These are phyloP conservation scores for Leccinum subgranulosum DNA, from an alignment of 768 basidiomycete species.

Conservation along the genomic window DNA sequence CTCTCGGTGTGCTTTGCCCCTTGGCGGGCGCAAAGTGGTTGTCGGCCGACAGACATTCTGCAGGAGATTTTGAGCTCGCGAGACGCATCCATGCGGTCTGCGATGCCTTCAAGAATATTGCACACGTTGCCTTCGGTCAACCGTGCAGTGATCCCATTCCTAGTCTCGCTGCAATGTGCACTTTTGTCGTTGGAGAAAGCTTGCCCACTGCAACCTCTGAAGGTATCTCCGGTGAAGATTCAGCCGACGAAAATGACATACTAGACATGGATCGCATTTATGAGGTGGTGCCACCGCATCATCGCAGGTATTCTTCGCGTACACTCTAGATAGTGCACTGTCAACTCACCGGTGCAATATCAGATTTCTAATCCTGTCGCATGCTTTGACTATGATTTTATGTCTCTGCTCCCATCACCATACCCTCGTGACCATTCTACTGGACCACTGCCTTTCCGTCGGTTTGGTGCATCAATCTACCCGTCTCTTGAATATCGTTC, in stretches of 20 bases:
- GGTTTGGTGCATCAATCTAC: conserved; percentile 42
- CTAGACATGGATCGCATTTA: conserved; percentile 41
- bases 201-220: conserved; percentile 31
- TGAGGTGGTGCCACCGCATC: conserved; percentile 48
- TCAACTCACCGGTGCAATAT: conserved; percentile 1
- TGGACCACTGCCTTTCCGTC: conserved; percentile 49
- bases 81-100: conserved; percentile 50
- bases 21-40: conserved; percentile 35
- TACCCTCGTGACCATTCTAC: conserved; percentile 46
- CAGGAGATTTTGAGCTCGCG: conserved; percentile 42
- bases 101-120: conserved; percentile 53
- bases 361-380: conserved; percentile 50
- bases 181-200: conserved; percentile 44
- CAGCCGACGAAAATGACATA: conserved; percentile 22
- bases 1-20: conserved; percentile 38
- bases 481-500: conserved; percentile 39
- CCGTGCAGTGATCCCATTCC: conserved; percentile 23
- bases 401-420: conserved; percentile 43
- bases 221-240: conserved; percentile 20
- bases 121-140: conserved; percentile 35
- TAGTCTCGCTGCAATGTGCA: conserved; percentile 46
- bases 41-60: conserved; percentile 32
- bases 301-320: conserved; percentile 42
- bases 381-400: conserved; percentile 50
- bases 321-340: conserved; percentile 3